Base-by-base conservation (phyloP, 2,329 filamentous ascomycete species). In the Aspergillus sp. region DNA sequence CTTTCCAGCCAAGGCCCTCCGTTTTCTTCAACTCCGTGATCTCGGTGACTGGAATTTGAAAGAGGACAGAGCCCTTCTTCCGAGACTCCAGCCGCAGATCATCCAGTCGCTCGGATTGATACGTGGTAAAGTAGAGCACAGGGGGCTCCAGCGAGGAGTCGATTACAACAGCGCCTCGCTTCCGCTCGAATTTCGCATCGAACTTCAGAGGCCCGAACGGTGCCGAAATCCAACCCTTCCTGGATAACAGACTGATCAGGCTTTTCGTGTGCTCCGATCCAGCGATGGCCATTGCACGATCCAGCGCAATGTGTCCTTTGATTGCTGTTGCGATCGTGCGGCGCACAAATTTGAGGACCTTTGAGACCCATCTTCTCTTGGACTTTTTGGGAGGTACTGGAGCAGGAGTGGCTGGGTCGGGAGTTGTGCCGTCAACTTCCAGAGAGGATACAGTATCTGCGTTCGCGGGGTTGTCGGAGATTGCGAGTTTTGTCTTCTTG, bases 1-100 rank as follows among this genome's bases (percentile, higher is more conserved):
- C 85, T 72, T 94, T 95, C 89, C 89, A 95, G 0, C 89, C 89
- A 32, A 92, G 77, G 0, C 90, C 90, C 4, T 90, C 89, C 1
- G 92, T 76, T 72, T 95, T 95, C 68, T 85, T 88, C 49, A 95
- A 65, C 68, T 92, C 88, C 47, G 69, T 75, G 43, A 95, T 87
- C 14, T 93, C 87, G 0, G 79, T 79, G 3, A 94, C 80, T 0
- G 88, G 79, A 0, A 94, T 77, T 5, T 81, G 86, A 82, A 89
- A 95, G 0, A 82, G 70, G 0, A 88, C 84, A 52, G 81, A 74
- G 20, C 80, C 60, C 38, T 82, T 77, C 53, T 81, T 76, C 40
- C 71, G 68, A 20, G 56, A 66, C 21, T 85, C 80, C 4, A 84
- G 59, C 17, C 79, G 74, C 11, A 79, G 76, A 49, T 73, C 64